Conservation (phyloP, 331 rosid genomes). For the Dryas integrifolia region DNA sequence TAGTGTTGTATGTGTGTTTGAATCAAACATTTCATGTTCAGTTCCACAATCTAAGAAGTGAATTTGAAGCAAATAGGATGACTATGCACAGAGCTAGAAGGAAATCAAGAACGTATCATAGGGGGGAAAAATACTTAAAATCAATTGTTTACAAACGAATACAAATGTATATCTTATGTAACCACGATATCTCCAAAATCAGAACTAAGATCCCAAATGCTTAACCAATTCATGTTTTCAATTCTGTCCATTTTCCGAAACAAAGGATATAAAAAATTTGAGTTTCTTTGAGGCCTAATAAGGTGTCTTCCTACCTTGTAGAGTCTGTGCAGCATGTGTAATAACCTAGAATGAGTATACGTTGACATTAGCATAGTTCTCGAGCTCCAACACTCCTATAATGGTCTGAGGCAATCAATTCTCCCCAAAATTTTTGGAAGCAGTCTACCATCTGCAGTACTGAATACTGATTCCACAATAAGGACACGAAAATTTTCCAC, state of each 20-base stretch:
- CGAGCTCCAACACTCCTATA: neutral
- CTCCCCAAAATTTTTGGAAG: neutral
- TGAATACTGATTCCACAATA: neutral
- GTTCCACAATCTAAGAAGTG: neutral
- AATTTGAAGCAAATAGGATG: neutral
- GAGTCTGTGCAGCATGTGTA: neutral
- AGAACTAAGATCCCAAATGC: neutral
- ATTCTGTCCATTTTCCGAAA: neutral
- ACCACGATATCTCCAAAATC: neutral
- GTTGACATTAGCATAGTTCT: neutral
- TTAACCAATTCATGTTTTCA: neutral
- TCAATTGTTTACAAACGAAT: too few relatives aligned
- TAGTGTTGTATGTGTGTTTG: too few relatives aligned
- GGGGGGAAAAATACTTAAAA: too few relatives aligned
- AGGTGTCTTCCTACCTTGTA: neutral
- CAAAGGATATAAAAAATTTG: neutral
- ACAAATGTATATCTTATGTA: neutral
- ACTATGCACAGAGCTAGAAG: neutral
- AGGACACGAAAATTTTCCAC: neutral
- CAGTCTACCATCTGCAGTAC: conserved; percentile 4
- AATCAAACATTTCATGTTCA: neutral
- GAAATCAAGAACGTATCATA: neutral
- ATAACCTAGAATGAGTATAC: neutral
- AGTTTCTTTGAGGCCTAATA: neutral
- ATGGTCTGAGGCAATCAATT: neutral